Evolutionary conservation across 2,329 filamentous ascomycete species (phyloP).

Genomic region (Sphaerostilbella broomeana): DNA sequence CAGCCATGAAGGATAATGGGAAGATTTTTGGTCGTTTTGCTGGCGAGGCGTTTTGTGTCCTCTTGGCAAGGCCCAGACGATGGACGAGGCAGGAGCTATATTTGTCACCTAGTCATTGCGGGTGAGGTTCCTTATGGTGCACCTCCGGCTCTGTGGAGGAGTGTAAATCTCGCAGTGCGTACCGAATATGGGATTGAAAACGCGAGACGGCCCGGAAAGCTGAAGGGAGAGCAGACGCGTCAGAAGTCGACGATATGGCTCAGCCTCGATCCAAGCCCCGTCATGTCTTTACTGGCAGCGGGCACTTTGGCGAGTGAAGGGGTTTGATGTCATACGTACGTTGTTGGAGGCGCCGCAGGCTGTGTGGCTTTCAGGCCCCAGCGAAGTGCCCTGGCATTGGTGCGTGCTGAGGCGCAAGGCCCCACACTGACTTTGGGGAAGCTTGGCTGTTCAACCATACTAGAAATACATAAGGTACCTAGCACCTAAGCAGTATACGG

Average conservation of each 20-base stretch:
- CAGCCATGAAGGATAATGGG: not conserved
- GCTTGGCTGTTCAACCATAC: not conserved
- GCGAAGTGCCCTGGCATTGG: not conserved
- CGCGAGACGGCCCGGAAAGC: not conserved
- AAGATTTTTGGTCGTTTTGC: not conserved
- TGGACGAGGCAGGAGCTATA: constrained; percentile 1
- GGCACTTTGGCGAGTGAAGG: too few relatives aligned
- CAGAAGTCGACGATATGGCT: constrained; percentile 13
- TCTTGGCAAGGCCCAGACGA: constrained; percentile 1
- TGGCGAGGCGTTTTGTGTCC: constrained; percentile 1
- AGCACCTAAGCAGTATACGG: too few relatives aligned
- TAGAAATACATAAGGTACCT: not conserved
- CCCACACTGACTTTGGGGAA: constrained; percentile 6
- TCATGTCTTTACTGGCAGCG: too few relatives aligned
- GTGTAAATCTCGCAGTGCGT: not conserved
- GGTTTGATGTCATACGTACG: constrained; percentile 11
- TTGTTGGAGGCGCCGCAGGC: not conserved
- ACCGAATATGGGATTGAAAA: not conserved
- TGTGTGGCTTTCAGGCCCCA: too few relatives aligned
- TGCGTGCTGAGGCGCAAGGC: not conserved
- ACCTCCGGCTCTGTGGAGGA: not conserved
- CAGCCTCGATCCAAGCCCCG: constrained; percentile 20
- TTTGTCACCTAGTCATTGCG: constrained; percentile 5
- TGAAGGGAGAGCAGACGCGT: constrained; percentile 8
- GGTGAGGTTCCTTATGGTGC: not conserved